These are phyloP conservation scores for Venturia pyrina DNA, from an alignment of 2,329 filamentous ascomycete species.

Conservation along the genomic window DNA sequence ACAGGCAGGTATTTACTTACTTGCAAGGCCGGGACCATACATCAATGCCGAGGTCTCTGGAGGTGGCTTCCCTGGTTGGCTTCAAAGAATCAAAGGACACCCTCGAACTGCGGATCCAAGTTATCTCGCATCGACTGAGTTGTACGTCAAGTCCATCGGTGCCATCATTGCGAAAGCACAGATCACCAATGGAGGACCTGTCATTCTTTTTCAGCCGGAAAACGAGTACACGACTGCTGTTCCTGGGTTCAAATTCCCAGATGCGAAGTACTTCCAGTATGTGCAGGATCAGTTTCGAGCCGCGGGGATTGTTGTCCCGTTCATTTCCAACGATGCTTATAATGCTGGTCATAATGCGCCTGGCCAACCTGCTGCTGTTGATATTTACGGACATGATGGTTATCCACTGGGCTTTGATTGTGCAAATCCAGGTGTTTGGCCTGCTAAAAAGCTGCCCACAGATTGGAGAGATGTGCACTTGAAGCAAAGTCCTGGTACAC, in stretches of 20 bases:
- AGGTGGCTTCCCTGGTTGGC: conserved; percentile 73
- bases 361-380: conserved; percentile 45
- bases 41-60: conserved; percentile 71
- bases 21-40: conserved; percentile 61
- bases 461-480: conserved; percentile 45
- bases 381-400: conserved; percentile 58
- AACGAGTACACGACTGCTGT: conserved; percentile 60
- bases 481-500: conserved; percentile 53
- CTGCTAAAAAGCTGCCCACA: conserved; percentile 44
- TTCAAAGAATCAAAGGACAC: conserved; percentile 55
- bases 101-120: conserved; percentile 53
- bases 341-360: conserved; percentile 53
- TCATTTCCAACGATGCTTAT: conserved; percentile 66
- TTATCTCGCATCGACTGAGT: conserved; percentile 53
- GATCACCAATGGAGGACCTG: conserved; percentile 72
- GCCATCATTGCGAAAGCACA: conserved; percentile 62
- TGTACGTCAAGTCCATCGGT: conserved; percentile 53
- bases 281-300: conserved; percentile 58
- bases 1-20: conserved; percentile 64
- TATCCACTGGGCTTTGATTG: conserved; percentile 55
- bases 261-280: conserved; percentile 59
- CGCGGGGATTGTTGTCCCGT: conserved; percentile 61
- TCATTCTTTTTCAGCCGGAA: conserved; percentile 71
- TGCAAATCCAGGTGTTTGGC: conserved; percentile 53
- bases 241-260: conserved; percentile 47